Evolutionary conservation across 75 land plant species (phyloP).

Genomic region (Pinus albicaulis): DNA sequence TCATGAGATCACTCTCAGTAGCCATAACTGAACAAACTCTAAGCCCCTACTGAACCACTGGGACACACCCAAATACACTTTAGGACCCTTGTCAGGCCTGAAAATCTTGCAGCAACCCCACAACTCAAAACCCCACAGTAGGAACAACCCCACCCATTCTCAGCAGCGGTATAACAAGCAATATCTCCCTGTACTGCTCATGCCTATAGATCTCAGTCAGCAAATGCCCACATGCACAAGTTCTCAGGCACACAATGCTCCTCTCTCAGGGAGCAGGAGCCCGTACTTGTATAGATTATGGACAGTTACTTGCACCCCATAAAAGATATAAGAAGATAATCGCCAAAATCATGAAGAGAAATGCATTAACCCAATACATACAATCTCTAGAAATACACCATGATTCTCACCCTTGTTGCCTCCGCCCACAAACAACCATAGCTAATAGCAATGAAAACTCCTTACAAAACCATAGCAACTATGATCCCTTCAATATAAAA

Average conservation of each 20-base stretch:
- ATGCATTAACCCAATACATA: neutral
- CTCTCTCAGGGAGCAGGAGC: neutral
- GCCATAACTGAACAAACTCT: neutral
- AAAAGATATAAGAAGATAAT: too few relatives aligned
- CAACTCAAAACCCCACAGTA: neutral
- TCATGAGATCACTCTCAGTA: conserved; percentile 6
- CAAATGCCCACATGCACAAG: neutral
- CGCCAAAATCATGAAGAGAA: neutral
- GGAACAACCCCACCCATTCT: neutral
- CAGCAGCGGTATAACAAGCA: neutral
- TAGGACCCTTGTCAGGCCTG: neutral
- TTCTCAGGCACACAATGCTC: neutral
- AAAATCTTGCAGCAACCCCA: conserved; percentile 1
- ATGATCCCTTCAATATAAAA: too few relatives aligned
- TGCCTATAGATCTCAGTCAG: neutral
- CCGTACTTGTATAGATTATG: neutral
- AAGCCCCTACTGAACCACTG: neutral
- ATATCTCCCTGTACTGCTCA: neutral
- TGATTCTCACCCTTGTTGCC: conserved; percentile 2
- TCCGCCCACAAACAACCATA: neutral
- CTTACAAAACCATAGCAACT: neutral
- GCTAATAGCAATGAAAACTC: neutral
- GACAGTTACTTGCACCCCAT: neutral
- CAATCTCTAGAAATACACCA: neutral
- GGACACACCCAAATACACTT: neutral